These are phyloP conservation scores for Pythium periplocum DNA, from an alignment of 352 stramenopile species.

Conservation along the genomic window DNA sequence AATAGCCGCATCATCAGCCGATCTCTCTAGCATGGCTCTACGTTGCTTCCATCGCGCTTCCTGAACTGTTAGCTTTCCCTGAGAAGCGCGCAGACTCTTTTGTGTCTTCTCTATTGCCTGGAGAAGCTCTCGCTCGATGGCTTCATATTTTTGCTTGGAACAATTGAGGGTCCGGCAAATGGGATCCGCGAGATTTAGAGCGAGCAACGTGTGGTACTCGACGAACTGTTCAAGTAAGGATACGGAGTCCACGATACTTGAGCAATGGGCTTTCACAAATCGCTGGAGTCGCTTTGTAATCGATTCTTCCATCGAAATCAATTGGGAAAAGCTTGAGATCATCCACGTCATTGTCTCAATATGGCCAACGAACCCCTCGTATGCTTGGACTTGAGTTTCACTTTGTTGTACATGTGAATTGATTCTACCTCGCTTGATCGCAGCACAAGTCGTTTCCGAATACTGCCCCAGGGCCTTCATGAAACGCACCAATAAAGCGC, in stretches of 20 bases:
- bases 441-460: too few species aligned
- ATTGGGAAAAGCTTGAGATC: slow-evolving; percentile 28
- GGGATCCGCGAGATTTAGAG: slow-evolving; percentile 36
- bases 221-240: slow-evolving; percentile 21
- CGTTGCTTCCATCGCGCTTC: slow-evolving; percentile 18
- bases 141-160: slow-evolving; percentile 39
- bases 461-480: too few species aligned
- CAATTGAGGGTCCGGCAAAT: slow-evolving; percentile 50
- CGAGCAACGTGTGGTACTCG: slow-evolving; percentile 31
- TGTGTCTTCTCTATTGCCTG: slow-evolving; percentile 30
- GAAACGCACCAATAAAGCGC: too few species aligned
- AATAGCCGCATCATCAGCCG: too few species aligned
- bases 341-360: slow-evolving; percentile 37
- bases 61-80: slow-evolving; percentile 16
- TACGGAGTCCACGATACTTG: neutral
- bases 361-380: slow-evolving; percentile 33
- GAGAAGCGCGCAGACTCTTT: slow-evolving; percentile 17
- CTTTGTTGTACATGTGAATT: neutral
- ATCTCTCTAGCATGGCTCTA: neutral
- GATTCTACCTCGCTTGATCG: too few species aligned
- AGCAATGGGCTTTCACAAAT: slow-evolving; percentile 16
- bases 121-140: slow-evolving; percentile 33
- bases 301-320: slow-evolving; percentile 30
- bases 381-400: slow-evolving; percentile 15
- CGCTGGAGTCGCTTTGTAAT: slow-evolving; percentile 32